Evolutionary conservation across 1,284 basidiomycete genomes (phyloP), one percentile per base, ranked within the genome.

Genomic region (Marasmius sp.): DNA sequence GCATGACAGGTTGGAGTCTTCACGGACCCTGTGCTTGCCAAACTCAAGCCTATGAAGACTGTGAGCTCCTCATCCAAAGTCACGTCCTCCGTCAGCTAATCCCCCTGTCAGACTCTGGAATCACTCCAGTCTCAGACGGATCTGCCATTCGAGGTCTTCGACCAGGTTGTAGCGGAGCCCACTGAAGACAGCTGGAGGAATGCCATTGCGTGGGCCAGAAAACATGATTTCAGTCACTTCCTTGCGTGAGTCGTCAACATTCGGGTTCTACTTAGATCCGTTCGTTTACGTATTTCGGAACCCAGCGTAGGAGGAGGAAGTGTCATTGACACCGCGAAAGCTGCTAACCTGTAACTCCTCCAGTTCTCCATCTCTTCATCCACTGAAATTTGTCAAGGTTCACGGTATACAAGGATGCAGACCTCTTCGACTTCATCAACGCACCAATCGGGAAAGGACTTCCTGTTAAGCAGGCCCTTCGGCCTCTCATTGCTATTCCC

Each of bases 361-460:
- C 51, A 18, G 59, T 18, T 50, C 16, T 12, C 61, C 59, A 16
- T 34, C 14, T 68, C 39, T 18, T 27, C 45, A 41, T 41, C 9
- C 11, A 16, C 61, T 51, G 61, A 56, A 49, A 54, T 20, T 37
- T 39, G 5, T 53, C 1, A 65, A 92, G 91, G 61, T 93, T 93
- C 72, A 82, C 90, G 0, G 91, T 92, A 39, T 98, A 98, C 81
- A 92, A 92, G 65, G 93, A 98, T 62, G 86, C 93, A 0, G 93
- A 97, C 72, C 80, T 98, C 36, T 90, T 93, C 77, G 97, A 98
- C 72, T 98, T 97, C 72, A 94, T 98, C 77, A 98, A 98, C 73
- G 95, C 97, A 8, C 96, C 96, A 0, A 85, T 98, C 64, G 96
- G 96, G 59, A 95, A 95, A 75, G 97, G 96, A 2, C 83, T 89